Conservation (phyloP, 225 moss, liverwort and hornwort genomes). For the Ulota crispa region DNA sequence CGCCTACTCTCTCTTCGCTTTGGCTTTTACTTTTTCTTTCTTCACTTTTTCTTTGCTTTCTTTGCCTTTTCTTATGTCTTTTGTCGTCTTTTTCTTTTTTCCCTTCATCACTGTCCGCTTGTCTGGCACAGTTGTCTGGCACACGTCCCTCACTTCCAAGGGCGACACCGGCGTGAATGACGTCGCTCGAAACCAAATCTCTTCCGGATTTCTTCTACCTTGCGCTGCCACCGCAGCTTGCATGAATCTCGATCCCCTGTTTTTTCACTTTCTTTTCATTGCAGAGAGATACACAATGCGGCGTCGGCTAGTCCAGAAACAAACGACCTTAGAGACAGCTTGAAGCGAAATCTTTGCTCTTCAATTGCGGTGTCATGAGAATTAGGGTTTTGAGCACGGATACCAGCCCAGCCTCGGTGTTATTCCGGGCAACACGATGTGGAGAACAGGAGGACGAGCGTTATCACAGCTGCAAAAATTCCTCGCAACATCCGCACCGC, state of each 20-base stretch:
- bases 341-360: neutral
- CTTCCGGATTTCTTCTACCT: neutral
- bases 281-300: neutral
- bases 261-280: neutral
- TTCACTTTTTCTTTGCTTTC: too few species aligned
- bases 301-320: neutral
- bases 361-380: neutral
- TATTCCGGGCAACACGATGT: conserved; percentile 21
- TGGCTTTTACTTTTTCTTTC: too few species aligned
- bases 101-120: too few species aligned
- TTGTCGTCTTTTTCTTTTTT: too few species aligned
- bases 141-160: too few species aligned
- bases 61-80: too few species aligned
- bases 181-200: neutral
- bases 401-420: neutral
- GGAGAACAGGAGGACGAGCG: conserved; percentile 26
- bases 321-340: neutral
- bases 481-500: neutral
- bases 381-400: conserved; percentile 5
- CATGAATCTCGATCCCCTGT: neutral
- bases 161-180: neutral
- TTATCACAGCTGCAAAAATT: conserved; percentile 18
- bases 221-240: too few species aligned
- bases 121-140: too few species aligned
- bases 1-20: too few species aligned